Evolutionary conservation across 2,329 filamentous ascomycete species (phyloP), one percentile per base, ranked within the genome.

Genomic region (Phyllosticta paracitricarpa): DNA sequence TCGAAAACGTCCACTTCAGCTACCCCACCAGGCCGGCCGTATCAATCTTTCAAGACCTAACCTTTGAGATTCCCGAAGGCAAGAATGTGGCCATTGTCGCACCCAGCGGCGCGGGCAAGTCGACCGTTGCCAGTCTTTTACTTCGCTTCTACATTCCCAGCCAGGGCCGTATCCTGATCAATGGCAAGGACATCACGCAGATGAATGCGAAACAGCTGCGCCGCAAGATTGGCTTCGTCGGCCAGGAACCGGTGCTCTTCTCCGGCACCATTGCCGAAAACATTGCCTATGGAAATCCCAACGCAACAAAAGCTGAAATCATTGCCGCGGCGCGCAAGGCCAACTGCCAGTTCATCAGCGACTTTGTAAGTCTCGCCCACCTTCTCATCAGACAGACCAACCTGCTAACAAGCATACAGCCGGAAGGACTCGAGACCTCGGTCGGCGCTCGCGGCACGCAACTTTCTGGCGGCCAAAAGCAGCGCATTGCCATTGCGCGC

Each of bases 61-160:
- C 86, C 72, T 99, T 99, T 69, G 89, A 88, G 68, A 97, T 99
- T 60, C 90, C 92, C 0, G 89, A 93, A 53, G 94, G 94, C 30
- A 92, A 86, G 65, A 97, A 97, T 70, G 91, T 99, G 25, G 96
- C 93, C 59, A 93, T 99, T 65, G 95, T 99, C 58, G 94, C 94
- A 0, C 93, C 94, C 2, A 97, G 91, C 22, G 94, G 94, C 63
- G 94, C 94, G 63, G 94, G 94, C 63, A 99, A 99, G 76, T 96
- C 90, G 1, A 99, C 94, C 0, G 94, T 99, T 35, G 91, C 91
- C 2, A 91, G 90, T n/a, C 79, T 99, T 25, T 78, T 99, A 5
- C 80, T 97, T 55, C 85, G 94, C 53, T 99, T 99, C 76, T 99
- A 99, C 73, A 86, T 87, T 54, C 90, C 92, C 2, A 92, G 84